Conservation (phyloP, 768 basidiomycete species). For the Gautieria morchelliformis region DNA sequence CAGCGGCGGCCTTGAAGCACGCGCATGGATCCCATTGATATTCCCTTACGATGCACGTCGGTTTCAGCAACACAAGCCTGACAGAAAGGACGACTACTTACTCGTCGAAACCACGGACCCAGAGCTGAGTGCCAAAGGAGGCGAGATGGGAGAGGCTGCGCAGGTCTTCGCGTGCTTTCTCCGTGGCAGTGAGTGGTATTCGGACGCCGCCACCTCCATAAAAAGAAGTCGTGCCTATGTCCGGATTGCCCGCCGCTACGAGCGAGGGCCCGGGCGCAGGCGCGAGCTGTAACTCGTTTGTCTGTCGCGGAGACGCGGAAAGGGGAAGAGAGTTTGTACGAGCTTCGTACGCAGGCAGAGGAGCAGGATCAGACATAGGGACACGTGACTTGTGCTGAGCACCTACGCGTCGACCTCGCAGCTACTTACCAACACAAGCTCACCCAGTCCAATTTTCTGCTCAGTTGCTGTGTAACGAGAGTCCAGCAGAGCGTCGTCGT, state of each 20-base stretch:
- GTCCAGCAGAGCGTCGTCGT: not conserved
- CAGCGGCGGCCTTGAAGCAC: not conserved
- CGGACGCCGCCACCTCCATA: not conserved
- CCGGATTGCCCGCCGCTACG: not conserved
- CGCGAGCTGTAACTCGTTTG: not conserved
- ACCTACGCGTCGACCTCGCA: not conserved
- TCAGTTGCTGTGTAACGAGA: too few relatives aligned
- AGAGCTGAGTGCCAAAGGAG: not conserved
- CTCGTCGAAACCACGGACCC: slow-evolving; percentile 4
- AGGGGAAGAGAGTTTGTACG: not conserved
- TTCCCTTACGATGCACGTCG: not conserved
- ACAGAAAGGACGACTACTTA: not conserved
- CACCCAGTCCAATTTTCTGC: not conserved
- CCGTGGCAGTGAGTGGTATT: not conserved
- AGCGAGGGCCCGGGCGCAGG: not conserved
- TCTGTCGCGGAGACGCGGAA: not conserved
- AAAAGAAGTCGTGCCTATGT: not conserved
- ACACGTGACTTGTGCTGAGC: not conserved
- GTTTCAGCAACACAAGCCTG: not conserved
- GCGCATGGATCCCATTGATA: slow-evolving; percentile 1
- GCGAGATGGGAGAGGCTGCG: slow-evolving; percentile 1
- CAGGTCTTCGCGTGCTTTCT: slow-evolving; percentile 2
- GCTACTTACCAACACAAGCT: too few relatives aligned
- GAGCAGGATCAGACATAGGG: not conserved
- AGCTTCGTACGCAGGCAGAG: not conserved